phyloP scores from a whole-genome alignment of 2,329 filamentous ascomycete species.

The Arthrobotrys pseudoclavata region DNA sequence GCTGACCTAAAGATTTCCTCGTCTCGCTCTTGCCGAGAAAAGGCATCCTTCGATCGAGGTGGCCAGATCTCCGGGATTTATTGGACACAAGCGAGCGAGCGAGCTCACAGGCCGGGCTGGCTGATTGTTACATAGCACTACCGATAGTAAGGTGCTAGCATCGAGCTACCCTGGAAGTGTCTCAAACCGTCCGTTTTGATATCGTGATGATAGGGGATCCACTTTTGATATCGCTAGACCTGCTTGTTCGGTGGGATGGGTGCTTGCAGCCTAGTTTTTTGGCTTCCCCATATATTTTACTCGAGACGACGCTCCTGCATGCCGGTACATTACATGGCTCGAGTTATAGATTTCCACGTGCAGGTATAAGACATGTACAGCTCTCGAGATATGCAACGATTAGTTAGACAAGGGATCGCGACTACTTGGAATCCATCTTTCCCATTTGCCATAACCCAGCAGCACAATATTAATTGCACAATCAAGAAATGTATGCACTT shows the following conservation, averaged over 20 bases:
- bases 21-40: conserved; percentile 57
- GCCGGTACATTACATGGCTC: conserved; percentile 4
- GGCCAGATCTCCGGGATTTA: conserved; percentile 55
- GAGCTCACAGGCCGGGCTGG: conserved; percentile 23
- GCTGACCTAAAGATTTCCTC: conserved; percentile 7
- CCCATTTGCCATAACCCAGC: neutral
- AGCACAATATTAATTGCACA: too few relatives aligned
- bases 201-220: conserved; percentile 42
- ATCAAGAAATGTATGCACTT: too few relatives aligned
- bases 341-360: conserved; percentile 46
- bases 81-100: conserved; percentile 23
- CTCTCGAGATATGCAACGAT: conserved; percentile 15
- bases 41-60: conserved; percentile 35
- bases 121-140: neutral
- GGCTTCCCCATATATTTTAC: conserved; percentile 29
- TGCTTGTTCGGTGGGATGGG: conserved; percentile 50
- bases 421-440: neutral
- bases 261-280: conserved; percentile 48
- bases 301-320: conserved; percentile 39
- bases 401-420: neutral
- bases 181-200: conserved; percentile 32
- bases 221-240: conserved; percentile 26
- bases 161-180: conserved; percentile 28
- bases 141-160: conserved; percentile 8
- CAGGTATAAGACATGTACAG: conserved; percentile 13